Base-by-base conservation (phyloP, 768 basidiomycete species). In the Ramaria rubella region DNA sequence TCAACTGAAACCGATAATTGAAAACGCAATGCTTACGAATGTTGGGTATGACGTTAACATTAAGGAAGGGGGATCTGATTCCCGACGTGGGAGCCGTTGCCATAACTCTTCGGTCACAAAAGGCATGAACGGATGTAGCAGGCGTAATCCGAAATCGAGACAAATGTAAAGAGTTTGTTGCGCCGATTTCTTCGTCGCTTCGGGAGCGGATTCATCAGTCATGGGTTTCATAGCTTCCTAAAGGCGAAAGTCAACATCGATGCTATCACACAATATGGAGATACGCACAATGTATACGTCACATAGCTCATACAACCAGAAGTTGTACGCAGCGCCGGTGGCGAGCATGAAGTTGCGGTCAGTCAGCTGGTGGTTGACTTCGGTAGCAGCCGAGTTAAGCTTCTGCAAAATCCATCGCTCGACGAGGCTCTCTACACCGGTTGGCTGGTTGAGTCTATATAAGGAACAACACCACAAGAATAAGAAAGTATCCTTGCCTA, bases 141-240 rank as follows among this genome's bases (percentile, higher is more conserved):
- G 76, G 19, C 87, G 83, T 52, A 99, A 76, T 9, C 94, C 96
- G 59, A 85, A 73, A 64, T 99, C 96, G 38, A 99, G 79, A 68
- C 93, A 95, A 6, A 87, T 94, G 70, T 97, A 96, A 34, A 99
- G 74, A 0, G 95, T 98, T 72, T 98, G 91, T 66, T 96, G 94
- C 3, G 95, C 90, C 11, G 94, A 98, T 49, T 75, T 77, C 36
- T 85, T 83, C 8, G 79, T 81, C 12, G 76, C 76, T 1, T 74
- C 64, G 6, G 86, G 76, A 0, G 85, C 81, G 3, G 82, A 77
- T 23, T 85, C 81, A 61, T 96, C 94, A 1, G 93, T 92, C 83
- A 97, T 90, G 8, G 94, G 92, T 70, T 99, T 99, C 85, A 95
- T 96, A 3, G 92, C 96, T 80, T 99, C 95, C 92, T 95, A 44